phyloP scores from a whole-genome alignment of 78 protist species.

The Blattamonas nauphoetae region DNA sequence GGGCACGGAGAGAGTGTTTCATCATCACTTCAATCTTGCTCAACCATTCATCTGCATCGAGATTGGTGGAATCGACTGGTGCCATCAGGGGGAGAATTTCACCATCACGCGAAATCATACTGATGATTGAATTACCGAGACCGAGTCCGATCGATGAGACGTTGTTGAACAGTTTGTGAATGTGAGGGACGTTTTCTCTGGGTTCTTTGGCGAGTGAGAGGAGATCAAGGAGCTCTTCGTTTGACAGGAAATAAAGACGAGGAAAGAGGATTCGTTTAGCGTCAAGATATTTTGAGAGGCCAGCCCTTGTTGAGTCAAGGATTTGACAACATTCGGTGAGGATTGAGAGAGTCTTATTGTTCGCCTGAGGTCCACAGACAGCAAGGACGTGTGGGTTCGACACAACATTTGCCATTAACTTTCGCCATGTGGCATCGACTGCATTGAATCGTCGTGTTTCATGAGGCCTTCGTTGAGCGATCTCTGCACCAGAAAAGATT shows the following conservation, averaged over 20 bases:
- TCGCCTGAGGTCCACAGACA: constrained; percentile 6
- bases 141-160: background rate
- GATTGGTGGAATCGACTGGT: no score
- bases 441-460: background rate
- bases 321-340: background rate
- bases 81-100: no score
- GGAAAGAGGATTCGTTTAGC: constrained; percentile 9
- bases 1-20: background rate
- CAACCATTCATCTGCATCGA: background rate
- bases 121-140: no score
- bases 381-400: background rate
- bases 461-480: background rate
- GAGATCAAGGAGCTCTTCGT: constrained; percentile 13
- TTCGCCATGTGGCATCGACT: background rate
- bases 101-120: no score
- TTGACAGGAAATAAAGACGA: constrained; percentile 13
- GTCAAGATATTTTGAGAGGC: background rate
- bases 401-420: background rate
- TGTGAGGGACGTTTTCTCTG: background rate
- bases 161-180: background rate
- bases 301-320: background rate
- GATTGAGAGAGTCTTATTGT: background rate
- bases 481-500: background rate
- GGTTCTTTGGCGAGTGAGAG: constrained; percentile 4
- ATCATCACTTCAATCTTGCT: background rate